Evolutionary conservation across 495 filamentous ascomycete species (phyloP).

Genomic region (Penicillium crystallinum): DNA sequence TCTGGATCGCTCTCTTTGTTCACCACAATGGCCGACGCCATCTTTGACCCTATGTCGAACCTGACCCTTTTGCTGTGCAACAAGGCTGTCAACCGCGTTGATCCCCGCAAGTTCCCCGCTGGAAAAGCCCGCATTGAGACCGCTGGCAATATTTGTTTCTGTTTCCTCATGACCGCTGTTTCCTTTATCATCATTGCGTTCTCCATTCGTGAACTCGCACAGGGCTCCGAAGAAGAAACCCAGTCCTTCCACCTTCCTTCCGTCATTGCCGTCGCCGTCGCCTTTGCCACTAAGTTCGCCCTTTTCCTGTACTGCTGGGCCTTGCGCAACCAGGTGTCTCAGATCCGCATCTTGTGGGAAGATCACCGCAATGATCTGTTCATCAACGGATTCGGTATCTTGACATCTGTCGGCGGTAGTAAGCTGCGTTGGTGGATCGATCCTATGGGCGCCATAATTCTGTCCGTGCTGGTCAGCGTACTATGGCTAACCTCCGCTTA

Average conservation of each 20-base stretch:
- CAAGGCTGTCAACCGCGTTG: slow-evolving; percentile 82
- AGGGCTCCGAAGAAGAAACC: slow-evolving; percentile 34
- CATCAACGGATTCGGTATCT: slow-evolving; percentile 85
- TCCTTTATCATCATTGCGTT: slow-evolving; percentile 88
- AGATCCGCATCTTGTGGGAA: slow-evolving; percentile 90
- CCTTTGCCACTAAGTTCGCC: slow-evolving; percentile 75
- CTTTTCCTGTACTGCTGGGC: slow-evolving; percentile 93
- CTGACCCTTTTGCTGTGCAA: slow-evolving; percentile 81
- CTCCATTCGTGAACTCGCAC: slow-evolving; percentile 62
- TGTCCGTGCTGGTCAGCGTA: slow-evolving; percentile 67
- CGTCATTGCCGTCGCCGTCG: slow-evolving; percentile 79
- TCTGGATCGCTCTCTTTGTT: slow-evolving; percentile 90
- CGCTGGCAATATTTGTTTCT: slow-evolving; percentile 94
- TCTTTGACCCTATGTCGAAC: slow-evolving; percentile 94
- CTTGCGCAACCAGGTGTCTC: slow-evolving; percentile 79
- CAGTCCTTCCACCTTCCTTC: slow-evolving; percentile 76
- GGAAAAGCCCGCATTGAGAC: slow-evolving; percentile 96
- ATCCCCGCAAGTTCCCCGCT: slow-evolving; percentile 83
- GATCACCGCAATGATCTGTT: slow-evolving; percentile 87
- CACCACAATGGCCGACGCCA: slow-evolving; percentile 94
- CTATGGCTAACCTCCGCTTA: slow-evolving; percentile 86
- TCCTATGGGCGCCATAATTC: slow-evolving; percentile 81
- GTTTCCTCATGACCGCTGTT: slow-evolving; percentile 91
- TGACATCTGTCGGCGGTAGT: slow-evolving; percentile 80
- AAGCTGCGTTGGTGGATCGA: slow-evolving; percentile 95